Evolutionary conservation across 768 basidiomycete species (phyloP).

Genomic region (Leucogyrophana mollusca): DNA sequence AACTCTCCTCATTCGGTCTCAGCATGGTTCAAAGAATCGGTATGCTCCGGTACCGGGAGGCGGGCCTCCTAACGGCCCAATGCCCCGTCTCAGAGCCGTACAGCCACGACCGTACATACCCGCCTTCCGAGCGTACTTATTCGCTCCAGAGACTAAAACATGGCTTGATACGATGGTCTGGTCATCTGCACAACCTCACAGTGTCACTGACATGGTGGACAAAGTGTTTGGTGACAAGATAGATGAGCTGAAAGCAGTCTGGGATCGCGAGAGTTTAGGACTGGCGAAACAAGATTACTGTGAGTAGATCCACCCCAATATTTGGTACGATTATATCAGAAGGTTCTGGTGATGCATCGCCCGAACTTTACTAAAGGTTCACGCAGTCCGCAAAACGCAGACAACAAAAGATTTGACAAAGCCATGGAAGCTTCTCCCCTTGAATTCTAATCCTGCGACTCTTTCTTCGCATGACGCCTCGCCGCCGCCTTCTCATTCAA

Average conservation of each 20-base stretch:
- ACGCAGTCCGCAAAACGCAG: constrained; percentile 19
- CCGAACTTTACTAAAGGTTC: not conserved
- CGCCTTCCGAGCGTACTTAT: constrained; percentile 61
- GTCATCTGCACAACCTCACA: constrained; percentile 84
- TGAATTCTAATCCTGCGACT: constrained; percentile 5
- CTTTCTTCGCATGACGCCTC: too few species aligned
- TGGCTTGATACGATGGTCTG: constrained; percentile 89
- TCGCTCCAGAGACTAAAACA: constrained; percentile 51
- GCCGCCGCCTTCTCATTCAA: not conserved
- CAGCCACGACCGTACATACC: constrained; percentile 67
- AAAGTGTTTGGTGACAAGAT: constrained; percentile 49
- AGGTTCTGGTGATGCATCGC: too few species aligned
- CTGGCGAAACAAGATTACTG: constrained; percentile 60
- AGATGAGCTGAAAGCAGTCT: constrained; percentile 55
- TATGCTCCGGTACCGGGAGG: not conserved
- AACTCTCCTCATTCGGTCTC: constrained; percentile 62
- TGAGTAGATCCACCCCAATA: constrained; percentile 40
- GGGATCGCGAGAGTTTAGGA: constrained; percentile 80
- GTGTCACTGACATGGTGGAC: constrained; percentile 72
- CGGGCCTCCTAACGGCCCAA: not conserved
- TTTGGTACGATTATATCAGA: too few species aligned
- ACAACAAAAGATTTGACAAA: constrained; percentile 78
- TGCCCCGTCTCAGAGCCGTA: constrained; percentile 34
- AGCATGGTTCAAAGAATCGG: constrained; percentile 27
- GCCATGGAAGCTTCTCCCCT: constrained; percentile 54